Base-by-base conservation (phyloP, 2,329 filamentous ascomycete species). In the Acarospora socialis region DNA sequence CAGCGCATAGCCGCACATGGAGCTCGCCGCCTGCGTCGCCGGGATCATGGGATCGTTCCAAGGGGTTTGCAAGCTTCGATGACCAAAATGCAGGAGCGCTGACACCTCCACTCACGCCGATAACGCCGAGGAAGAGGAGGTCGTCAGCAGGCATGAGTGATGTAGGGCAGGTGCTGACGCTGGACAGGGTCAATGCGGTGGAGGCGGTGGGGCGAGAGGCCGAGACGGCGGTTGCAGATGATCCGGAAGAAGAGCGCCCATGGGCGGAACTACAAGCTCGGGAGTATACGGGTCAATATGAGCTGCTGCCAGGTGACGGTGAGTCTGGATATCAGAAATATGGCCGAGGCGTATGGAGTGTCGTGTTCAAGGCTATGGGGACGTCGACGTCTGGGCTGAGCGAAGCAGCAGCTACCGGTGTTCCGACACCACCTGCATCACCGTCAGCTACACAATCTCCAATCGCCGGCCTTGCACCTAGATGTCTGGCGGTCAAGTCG, bases 311-410 rank as follows among this genome's bases (percentile, higher is more conserved):
- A 5, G 8, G 6, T n/a, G 9, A 20, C 15, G 31, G 9, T 20
- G 10, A n/a, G n/a, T n/a, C n/a, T 12, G 22, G 32, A 7, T 28
- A 36, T 31, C 31, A 25, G 12, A 52, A 59, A 32, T 62, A 57
- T 32, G 61, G 61, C 15, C 51, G 50, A 21, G 61, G 61, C 15
- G 59, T 52, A 12, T 65, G 61, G 60, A 64, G 61, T 38, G 54
- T 52, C 12, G 61, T 65, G 12, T 61, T 59, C 44, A 57, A 55
- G 38, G 61, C 59, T 7, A 47, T 39, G 4, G 46, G 40, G 22
- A 12, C 13, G n/a, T n/a, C n/a, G n/a, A n/a, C n/a, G n/a, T n/a
- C n/a, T n/a, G n/a, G 10, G 30, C 13, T 37, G 36, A 12, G 20
- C 41, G 21, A 22, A 36, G n/a, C 27, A 20, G 8, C 8, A 33